Evolutionary conservation across 306 rosid species (phyloP).

Genomic region (Glycine tomentella): DNA sequence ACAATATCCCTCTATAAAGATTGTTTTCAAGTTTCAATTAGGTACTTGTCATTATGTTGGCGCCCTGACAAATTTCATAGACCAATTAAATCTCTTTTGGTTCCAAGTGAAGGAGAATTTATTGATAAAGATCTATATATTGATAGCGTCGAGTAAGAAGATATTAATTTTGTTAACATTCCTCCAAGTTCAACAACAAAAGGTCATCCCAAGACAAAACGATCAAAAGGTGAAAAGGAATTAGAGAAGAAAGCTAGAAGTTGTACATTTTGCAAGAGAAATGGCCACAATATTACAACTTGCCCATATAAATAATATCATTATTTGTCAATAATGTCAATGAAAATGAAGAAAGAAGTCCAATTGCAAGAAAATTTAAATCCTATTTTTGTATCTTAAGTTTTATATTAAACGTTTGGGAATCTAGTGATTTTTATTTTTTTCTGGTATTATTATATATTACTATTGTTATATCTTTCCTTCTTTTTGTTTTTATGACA

Average conservation of each 20-base stretch:
- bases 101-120: background rate
- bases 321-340: background rate
- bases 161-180: background rate
- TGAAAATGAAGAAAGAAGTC: background rate
- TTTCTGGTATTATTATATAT: no score
- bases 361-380: background rate
- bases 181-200: background rate
- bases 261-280: background rate
- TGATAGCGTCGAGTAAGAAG: background rate
- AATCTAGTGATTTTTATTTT: no score
- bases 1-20: background rate
- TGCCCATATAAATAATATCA: background rate
- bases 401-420: no score
- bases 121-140: background rate
- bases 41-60: background rate
- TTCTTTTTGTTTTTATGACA: no score
- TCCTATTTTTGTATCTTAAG: no score
- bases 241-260: background rate
- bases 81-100: background rate
- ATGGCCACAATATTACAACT: background rate
- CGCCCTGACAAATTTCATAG: background rate
- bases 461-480: no score
- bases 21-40: background rate
- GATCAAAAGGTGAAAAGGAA: background rate
- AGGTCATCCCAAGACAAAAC: background rate